Base-by-base conservation (phyloP, 176 grass and related monocot genomes). In the Paspalum notatum region DNA sequence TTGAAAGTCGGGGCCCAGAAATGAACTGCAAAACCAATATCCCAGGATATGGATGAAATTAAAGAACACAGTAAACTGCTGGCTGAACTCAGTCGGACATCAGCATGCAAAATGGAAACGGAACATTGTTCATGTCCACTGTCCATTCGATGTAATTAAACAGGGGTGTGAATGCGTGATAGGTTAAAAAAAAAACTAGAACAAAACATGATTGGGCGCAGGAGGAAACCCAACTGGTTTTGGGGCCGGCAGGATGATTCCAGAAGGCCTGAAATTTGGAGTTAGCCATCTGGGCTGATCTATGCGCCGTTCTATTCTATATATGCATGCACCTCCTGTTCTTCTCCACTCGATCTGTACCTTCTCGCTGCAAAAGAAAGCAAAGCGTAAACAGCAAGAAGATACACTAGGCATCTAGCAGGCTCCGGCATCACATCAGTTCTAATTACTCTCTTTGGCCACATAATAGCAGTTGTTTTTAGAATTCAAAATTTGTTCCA, bases 1-100 rank as follows among this genome's bases (percentile, higher is more conserved):
- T 97, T 91, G 73, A 97, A 91, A 17, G 88, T 97, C 49, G 88
- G 90, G 6, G 85, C 93, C 93, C 93, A 89, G 74, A 93, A 91
- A 83, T 89, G 90, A 85, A 97, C 88, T 91, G 76, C 54, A 67
- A 79, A 16, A 9, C 25, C 32, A 40, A 18, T 6, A 49, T 27
- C 6, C 12, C 13, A 17, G 67, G 44, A n/a, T 13, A 22, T 17
- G 12, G 32, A 32, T 32, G 58, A 61, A 24, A 27, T 32, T 32
- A 32, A 32, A 32, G 25, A 61, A 14, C 24, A 26, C 12, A 27
- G 22, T 6, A 25, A 60, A 32, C 32, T 32, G 32, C 32, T 32
- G 32, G 32, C 32, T 32, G 32, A 32, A 32, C 32, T 32, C 32
- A 1, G 32, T 32, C 32, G 3, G 32, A 32, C 1, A 1, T 32